Conservation (phyloP, 768 basidiomycete species). For the Pleurotus pulmonarius region DNA sequence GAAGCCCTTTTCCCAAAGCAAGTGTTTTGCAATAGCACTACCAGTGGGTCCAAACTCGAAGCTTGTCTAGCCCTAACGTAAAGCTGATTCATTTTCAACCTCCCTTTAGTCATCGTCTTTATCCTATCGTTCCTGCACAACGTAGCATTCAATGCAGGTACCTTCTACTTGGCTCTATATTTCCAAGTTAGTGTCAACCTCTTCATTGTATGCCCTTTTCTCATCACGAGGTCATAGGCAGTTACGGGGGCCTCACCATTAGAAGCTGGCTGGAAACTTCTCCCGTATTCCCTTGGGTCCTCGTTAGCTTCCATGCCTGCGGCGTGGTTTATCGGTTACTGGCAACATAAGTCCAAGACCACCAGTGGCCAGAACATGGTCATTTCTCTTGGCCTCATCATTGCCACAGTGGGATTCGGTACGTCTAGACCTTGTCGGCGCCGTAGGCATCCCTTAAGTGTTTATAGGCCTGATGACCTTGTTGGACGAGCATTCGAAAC, state of each 20-base stretch:
- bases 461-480: constrained; percentile 62
- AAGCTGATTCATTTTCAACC: constrained; percentile 2
- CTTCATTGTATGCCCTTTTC: constrained; percentile 10
- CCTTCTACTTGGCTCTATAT: constrained; percentile 81
- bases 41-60: constrained; percentile 37
- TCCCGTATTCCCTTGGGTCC: constrained; percentile 84
- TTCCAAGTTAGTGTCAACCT: constrained; percentile 56
- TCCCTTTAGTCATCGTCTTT: constrained; percentile 54
- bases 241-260: constrained; percentile 70
- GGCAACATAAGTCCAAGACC: constrained; percentile 52
- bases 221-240: constrained; percentile 38
- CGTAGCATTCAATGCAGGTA: constrained; percentile 79
- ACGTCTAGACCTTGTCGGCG: constrained; percentile 13
- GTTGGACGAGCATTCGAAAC: constrained; percentile 49
- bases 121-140: constrained; percentile 77
- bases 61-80: no score
- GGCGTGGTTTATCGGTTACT: constrained; percentile 77
- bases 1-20: constrained; percentile 71
- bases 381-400: constrained; percentile 57
- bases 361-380: constrained; percentile 65
- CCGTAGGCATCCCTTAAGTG: constrained; percentile 15
- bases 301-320: constrained; percentile 82
- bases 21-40: constrained; percentile 56
- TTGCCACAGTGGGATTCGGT: constrained; percentile 77
- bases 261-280: constrained; percentile 66